Base-by-base conservation (phyloP, 345 rosid species). In the Syzygium aromaticum region DNA sequence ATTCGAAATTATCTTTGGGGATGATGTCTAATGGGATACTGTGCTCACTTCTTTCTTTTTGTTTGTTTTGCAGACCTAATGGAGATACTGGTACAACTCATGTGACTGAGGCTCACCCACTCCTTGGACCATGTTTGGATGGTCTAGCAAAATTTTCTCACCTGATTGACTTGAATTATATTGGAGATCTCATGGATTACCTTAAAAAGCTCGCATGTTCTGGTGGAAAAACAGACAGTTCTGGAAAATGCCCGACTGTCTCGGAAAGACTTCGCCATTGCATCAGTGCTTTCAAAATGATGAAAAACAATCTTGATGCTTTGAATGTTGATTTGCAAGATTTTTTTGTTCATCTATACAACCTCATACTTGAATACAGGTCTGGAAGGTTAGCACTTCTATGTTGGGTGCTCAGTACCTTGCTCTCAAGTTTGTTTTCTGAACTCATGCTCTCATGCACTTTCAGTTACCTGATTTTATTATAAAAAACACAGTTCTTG, bases 271-370 rank as follows among this genome's bases (percentile, higher is more conserved):
- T 98, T 46, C 91, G 90, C 51, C 96, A 98, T 92, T 98, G 99
- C 92, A 93, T 96, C 88, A 94, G 95, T 88, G 99, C 98, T 84
- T 98, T 96, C 91, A 96, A 92, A 93, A 97, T 96, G 88, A 98
- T 96, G 98, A 96, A 94, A 93, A 95, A 89, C 91, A 98, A 98
- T 90, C 96, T 98, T 49, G 96, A 96, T 90, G 99, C 98, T 88
- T 89, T 95, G 90, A 97, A 96, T 90, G 99, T 96, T 53, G 99
- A 98, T 92, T 90, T 98, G 88, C 99, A 98, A 89, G 98, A 94
- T 52, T 95, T 96, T 89, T 96, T 95, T 89, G 91, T 95, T 87
- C 98, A 95, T 91, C 95, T 98, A 51, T 98, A 95, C 94, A 98
- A 95, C 90, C 94, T 95, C 86, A 88, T 96, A 64, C 94, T 96